Conservation (phyloP, 345 rosid genomes). For the Bretschneidera sinensis region DNA sequence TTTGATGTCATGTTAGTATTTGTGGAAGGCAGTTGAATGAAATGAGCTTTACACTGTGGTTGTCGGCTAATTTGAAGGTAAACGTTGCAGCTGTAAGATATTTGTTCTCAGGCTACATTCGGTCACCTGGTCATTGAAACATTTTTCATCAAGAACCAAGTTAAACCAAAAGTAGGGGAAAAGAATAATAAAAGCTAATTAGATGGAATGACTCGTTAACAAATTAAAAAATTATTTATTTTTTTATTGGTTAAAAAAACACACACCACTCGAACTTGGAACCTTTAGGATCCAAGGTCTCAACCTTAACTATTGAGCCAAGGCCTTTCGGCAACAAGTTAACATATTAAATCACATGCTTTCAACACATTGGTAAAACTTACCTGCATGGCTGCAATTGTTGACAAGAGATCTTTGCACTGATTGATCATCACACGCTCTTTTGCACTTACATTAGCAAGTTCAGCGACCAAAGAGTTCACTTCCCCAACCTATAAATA, state of each 20-base stretch:
- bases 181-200: no score
- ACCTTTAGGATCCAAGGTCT: no score
- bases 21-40: conserved; percentile 12
- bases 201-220: no score
- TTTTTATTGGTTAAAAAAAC: no score
- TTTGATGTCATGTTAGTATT: conserved; percentile 22
- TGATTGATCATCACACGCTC: conserved; percentile 55
- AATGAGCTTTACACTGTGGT: conserved; percentile 27
- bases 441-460: conserved; percentile 38
- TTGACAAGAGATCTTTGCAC: conserved; percentile 51
- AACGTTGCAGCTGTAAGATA: conserved; percentile 37
- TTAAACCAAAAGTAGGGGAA: neutral
- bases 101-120: conserved; percentile 69
- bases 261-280: no score
- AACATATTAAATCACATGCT: no score
- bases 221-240: no score
- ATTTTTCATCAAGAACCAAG: neutral
- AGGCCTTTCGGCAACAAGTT: no score
- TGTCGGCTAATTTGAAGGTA: conserved; percentile 30
- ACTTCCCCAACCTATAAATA: conserved; percentile 46
- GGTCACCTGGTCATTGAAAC: conserved; percentile 41
- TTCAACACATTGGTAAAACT: neutral
- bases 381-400: conserved; percentile 67
- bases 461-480: conserved; percentile 49
- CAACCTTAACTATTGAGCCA: no score